phyloP scores from a whole-genome alignment of 768 basidiomycete species.

The Agrocybe pediades region DNA sequence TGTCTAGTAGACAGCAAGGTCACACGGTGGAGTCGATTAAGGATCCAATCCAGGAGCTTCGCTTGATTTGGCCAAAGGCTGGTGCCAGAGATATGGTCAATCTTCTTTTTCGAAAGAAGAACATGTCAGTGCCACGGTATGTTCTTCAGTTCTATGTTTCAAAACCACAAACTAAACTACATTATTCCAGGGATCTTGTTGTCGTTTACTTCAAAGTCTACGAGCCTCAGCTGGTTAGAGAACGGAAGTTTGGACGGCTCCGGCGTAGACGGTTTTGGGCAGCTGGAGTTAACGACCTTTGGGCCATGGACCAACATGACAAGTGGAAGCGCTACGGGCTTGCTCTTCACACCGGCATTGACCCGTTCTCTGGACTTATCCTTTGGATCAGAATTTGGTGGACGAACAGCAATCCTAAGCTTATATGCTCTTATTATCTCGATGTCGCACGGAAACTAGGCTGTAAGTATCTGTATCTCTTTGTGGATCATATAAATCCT shows the following conservation, averaged over 20 bases:
- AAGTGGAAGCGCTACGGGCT: conserved; percentile 43
- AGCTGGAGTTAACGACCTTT: conserved; percentile 27
- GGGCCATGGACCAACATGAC: conserved; percentile 30
- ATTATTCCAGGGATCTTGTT: conserved; percentile 18
- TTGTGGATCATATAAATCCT: neutral
- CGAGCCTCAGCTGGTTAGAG: conserved; percentile 6
- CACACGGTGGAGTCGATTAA: too few relatives aligned
- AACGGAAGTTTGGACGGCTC: conserved; percentile 17
- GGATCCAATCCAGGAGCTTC: too few relatives aligned
- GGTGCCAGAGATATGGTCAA: conserved; percentile 25
- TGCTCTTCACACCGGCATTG: conserved; percentile 26
- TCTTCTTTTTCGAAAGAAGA: conserved; percentile 23
- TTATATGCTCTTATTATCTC: conserved; percentile 33
- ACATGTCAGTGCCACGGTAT: conserved; percentile 26
- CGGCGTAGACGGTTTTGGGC: conserved; percentile 10
- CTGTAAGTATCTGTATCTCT: conserved; percentile 8
- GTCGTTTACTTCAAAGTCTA: conserved; percentile 1
- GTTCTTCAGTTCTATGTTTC: neutral
- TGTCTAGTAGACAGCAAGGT: too few relatives aligned
- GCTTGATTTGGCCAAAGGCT: conserved; percentile 16
- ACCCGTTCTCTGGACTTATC: conserved; percentile 30
- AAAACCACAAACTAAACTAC: neutral
- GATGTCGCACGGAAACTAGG: conserved; percentile 15
- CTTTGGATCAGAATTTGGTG: conserved; percentile 37
- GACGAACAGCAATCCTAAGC: conserved; percentile 31